Conservation (phyloP, 179 eudicot genomes). For the Spinacia oleracea region DNA sequence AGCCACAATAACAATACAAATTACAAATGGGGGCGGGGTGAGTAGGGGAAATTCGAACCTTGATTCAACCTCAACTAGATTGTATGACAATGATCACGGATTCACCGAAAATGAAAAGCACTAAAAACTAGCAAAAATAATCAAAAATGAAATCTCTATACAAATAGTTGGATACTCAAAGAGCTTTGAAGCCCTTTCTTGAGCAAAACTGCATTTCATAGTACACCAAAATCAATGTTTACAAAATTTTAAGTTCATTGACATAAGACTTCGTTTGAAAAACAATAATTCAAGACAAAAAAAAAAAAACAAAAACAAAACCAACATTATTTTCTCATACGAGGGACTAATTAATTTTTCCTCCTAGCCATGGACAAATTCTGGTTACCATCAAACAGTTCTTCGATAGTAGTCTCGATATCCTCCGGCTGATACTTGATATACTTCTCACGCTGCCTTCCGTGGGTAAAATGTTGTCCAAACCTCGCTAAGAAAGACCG, state of each 20-base stretch:
- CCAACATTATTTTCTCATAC: neutral
- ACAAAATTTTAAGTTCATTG: slow-evolving; percentile 9
- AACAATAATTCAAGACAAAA: neutral
- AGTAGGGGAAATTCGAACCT: too few relatives aligned
- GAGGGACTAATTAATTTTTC: slow-evolving; percentile 31
- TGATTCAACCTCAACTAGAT: too few relatives aligned
- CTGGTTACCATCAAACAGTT: slow-evolving; percentile 61
- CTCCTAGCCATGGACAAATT: slow-evolving; percentile 52
- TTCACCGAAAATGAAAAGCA: neutral
- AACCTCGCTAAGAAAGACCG: slow-evolving; percentile 60
- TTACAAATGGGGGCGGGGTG: too few relatives aligned
- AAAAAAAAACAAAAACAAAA: too few relatives aligned
- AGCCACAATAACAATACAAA: too few relatives aligned
- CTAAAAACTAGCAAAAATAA: neutral
- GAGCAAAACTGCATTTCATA: slow-evolving; percentile 26
- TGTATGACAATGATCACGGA: too few relatives aligned
- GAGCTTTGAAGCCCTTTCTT: neutral
- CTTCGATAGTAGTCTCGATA: slow-evolving; percentile 61
- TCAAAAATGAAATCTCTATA: neutral
- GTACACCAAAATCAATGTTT: slow-evolving; percentile 9
- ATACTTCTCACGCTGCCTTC: slow-evolving; percentile 59
- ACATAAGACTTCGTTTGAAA: slow-evolving; percentile 3
- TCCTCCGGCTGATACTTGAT: slow-evolving; percentile 78
- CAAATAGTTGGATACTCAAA: neutral
- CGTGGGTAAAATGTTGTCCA: slow-evolving; percentile 46